phyloP scores from a whole-genome alignment of 225 moss, liverwort and hornwort genomes.

The Polytrichum formosum region DNA sequence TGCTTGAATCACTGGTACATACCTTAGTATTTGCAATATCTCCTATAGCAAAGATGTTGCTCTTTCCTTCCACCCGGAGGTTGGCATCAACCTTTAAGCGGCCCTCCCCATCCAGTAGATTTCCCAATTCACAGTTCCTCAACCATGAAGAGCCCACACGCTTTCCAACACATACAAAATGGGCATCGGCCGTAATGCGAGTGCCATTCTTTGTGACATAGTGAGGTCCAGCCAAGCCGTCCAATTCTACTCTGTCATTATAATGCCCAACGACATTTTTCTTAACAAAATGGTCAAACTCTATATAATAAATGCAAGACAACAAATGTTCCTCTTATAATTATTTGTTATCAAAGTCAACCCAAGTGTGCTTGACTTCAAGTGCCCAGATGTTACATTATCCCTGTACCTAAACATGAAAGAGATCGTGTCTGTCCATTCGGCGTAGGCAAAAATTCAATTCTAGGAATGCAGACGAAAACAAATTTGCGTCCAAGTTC shows the following conservation, averaged over 20 bases:
- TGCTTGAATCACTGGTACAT: background rate
- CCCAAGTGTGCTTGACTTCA: no score
- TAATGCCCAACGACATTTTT: no score
- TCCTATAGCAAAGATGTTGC: constrained; percentile 60
- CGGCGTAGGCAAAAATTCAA: no score
- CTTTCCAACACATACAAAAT: constrained; percentile 64
- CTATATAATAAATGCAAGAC: no score
- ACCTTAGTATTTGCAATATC: constrained; percentile 75
- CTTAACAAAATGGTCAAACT: no score
- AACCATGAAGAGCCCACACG: constrained; percentile 63
- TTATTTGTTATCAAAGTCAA: no score
- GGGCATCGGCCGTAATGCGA: constrained; percentile 53
- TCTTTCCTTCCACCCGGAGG: constrained; percentile 47
- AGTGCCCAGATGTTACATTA: no score
- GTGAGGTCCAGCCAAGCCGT: constrained; percentile 32
- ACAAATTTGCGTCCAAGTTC: no score
- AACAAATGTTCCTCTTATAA: no score
- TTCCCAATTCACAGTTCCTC: constrained; percentile 34
- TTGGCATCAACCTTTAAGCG: constrained; percentile 51
- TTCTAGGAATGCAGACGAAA: no score
- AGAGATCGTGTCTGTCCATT: no score
- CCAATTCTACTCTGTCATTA: constrained; percentile 25
- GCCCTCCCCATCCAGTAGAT: constrained; percentile 30
- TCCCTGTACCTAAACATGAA: no score
- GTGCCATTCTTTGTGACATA: constrained; percentile 60